Percentiles rank a stretch among this genome's conserved stretches.
These are phyloP conservation scores for Biscutella laevigata DNA, from an alignment of 441 rosid species.

Conservation along the genomic window DNA sequence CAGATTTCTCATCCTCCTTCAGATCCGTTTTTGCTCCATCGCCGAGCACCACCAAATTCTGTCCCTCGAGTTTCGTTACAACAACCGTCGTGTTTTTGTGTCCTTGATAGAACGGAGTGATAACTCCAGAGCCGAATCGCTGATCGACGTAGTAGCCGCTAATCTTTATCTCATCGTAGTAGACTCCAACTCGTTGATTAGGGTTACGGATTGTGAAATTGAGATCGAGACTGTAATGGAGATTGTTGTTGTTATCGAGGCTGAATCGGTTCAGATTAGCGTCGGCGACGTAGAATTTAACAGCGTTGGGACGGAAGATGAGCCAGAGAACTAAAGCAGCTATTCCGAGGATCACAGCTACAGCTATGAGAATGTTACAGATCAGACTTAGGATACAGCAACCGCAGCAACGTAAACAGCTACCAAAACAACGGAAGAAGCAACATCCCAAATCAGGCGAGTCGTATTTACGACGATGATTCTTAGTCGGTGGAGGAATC, in stretches of 20 bases:
- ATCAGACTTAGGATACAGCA: conserved; percentile 45
- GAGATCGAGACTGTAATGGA: conserved; percentile 43
- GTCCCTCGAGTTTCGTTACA: conserved; percentile 32
- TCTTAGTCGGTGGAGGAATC: conserved; percentile 35
- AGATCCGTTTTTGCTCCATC: conserved; percentile 21
- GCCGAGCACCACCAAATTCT: conserved; percentile 29
- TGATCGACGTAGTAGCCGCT: conserved; percentile 36
- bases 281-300: conserved; percentile 52
- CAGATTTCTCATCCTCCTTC: conserved; percentile 28
- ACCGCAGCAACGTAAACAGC: conserved; percentile 30
- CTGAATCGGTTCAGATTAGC: conserved; percentile 39
- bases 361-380: conserved; percentile 35
- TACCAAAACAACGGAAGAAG: conserved; percentile 18
- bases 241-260: conserved; percentile 30
- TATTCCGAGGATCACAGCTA: conserved; percentile 32
- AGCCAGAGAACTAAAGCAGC: conserved; percentile 50
- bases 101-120: conserved; percentile 55
- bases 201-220: conserved; percentile 66
- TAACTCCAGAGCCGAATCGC: conserved; percentile 20
- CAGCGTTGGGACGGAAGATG: conserved; percentile 61
- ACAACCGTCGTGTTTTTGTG: conserved; percentile 52
- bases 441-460: conserved; percentile 41
- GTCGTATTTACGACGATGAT: conserved; percentile 38
- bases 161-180: conserved; percentile 53
- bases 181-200: conserved; percentile 54